These are phyloP conservation scores for Scedosporium minutisporum DNA, from an alignment of 2,329 filamentous ascomycete species.

Conservation along the genomic window DNA sequence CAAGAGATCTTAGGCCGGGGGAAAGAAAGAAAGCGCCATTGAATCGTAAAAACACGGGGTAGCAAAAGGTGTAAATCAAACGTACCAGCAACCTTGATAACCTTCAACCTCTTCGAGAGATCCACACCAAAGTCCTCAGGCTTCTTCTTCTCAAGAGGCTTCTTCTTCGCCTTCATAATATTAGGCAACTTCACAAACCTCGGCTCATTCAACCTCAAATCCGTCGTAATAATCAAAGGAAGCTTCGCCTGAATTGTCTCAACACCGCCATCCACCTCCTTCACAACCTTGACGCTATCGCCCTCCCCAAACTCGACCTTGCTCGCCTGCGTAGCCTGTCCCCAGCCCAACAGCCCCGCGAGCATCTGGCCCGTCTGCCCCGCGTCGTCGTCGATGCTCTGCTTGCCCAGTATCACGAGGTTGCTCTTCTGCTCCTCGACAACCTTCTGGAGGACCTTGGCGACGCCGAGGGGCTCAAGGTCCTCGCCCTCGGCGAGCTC, in stretches of 20 bases:
- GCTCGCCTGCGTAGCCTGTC: constrained; percentile 88
- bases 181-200: constrained; percentile 92
- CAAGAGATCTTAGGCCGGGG: too few relatives aligned
- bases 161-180: constrained; percentile 99
- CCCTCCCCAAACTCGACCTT: constrained; percentile 67
- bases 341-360: constrained; percentile 82
- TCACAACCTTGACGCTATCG: constrained; percentile 65
- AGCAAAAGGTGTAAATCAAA: constrained; percentile 33
- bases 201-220: constrained; percentile 88
- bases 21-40: not conserved
- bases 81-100: constrained; percentile 76
- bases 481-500: constrained; percentile 66
- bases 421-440: constrained; percentile 81
- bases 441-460: constrained; percentile 75
- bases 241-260: constrained; percentile 81
- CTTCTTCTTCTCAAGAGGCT: constrained; percentile 88
- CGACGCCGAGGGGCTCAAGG: constrained; percentile 82
- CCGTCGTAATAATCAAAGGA: constrained; percentile 90
- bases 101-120: constrained; percentile 68
- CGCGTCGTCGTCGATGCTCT: constrained; percentile 95
- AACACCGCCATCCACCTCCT: constrained; percentile 90
- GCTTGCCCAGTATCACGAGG: constrained; percentile 89
- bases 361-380: constrained; percentile 98
- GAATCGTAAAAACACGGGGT: not conserved
- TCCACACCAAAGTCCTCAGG: constrained; percentile 74